Percentiles rank a stretch among this genome's conserved stretches.
phyloP scores from a whole-genome alignment of 2,329 filamentous ascomycete genomes.

The Colletotrichum musicola region DNA sequence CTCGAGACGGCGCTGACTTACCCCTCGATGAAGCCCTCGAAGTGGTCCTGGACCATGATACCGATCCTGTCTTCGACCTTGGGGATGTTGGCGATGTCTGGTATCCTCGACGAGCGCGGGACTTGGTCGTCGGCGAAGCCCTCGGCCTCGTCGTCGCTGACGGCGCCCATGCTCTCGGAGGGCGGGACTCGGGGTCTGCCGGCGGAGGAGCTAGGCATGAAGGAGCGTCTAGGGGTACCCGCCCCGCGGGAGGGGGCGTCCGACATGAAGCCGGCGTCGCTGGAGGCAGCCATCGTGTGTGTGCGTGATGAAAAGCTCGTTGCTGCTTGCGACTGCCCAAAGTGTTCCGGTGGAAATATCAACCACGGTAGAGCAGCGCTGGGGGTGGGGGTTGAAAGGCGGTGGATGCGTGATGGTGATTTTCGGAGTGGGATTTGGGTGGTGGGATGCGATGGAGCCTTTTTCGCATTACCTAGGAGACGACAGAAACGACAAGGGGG shows the following conservation, averaged over 20 bases:
- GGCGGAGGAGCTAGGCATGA: constrained; percentile 63
- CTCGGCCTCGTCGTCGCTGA: constrained; percentile 73
- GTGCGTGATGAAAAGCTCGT: neutral
- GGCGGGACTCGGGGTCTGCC: constrained; percentile 70
- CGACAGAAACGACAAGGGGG: constrained; percentile 31
- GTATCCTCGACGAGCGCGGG: constrained; percentile 62
- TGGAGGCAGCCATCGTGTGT: constrained; percentile 62
- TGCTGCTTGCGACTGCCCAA: neutral
- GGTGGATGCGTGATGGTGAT: constrained; percentile 30
- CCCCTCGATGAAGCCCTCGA: constrained; percentile 85
- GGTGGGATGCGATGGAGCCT: constrained; percentile 37
- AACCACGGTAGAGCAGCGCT: constrained; percentile 9
- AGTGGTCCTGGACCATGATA: constrained; percentile 79
- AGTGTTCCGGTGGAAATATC: neutral
- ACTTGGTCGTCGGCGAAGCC: constrained; percentile 76
- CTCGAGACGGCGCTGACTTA: constrained; percentile 52
- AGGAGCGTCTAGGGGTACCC: constrained; percentile 58
- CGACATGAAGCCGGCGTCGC: constrained; percentile 71
- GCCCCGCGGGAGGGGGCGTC: constrained; percentile 61
- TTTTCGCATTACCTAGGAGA: constrained; percentile 27
- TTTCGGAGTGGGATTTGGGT: constrained; percentile 35
- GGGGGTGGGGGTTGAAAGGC: constrained; percentile 6
- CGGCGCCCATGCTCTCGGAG: constrained; percentile 70
- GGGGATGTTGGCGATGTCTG: constrained; percentile 68
- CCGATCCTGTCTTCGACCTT: constrained; percentile 83